phyloP scores from a whole-genome alignment of 2,329 filamentous ascomycete species.

The Alternaria dauci region DNA sequence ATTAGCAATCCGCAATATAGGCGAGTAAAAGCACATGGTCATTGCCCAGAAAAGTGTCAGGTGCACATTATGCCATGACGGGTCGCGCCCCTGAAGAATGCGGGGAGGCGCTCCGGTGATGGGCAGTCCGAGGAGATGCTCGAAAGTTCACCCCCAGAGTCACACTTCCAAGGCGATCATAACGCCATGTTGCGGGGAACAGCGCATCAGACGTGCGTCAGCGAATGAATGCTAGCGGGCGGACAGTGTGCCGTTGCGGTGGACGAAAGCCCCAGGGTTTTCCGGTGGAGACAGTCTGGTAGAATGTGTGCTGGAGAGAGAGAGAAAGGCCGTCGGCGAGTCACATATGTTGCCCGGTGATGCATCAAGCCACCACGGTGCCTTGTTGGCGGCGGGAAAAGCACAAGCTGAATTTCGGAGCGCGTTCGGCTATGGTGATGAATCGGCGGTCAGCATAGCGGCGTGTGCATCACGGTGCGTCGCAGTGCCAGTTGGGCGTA shows the following conservation, averaged over 20 bases:
- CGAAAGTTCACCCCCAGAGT: slow-evolving; percentile 23
- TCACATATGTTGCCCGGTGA: slow-evolving; percentile 15
- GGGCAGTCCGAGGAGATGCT: slow-evolving; percentile 46
- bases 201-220: slow-evolving; percentile 18
- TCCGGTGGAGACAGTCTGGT: slow-evolving; percentile 26
- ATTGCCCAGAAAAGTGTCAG: slow-evolving; percentile 14
- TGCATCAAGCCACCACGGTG: slow-evolving; percentile 16
- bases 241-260: slow-evolving; percentile 25
- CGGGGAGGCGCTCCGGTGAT: slow-evolving; percentile 12
- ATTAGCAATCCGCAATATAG: slow-evolving; percentile 27
- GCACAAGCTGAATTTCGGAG: not conserved
- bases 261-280: slow-evolving; percentile 31
- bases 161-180: slow-evolving; percentile 22
- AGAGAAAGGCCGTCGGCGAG: slow-evolving; percentile 31
- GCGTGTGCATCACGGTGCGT: slow-evolving; percentile 5
- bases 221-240: slow-evolving; percentile 25
- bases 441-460: slow-evolving; percentile 13
- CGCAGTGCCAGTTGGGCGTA: not conserved
- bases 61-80: slow-evolving; percentile 1
- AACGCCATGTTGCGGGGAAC: slow-evolving; percentile 43
- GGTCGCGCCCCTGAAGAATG: slow-evolving; percentile 17
- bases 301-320: slow-evolving; percentile 15
- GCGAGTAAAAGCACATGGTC: not conserved
- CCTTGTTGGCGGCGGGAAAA: slow-evolving; percentile 10
- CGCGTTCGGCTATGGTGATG: not conserved